Conservation (phyloP, 192 early-diverging fungal species). For the Coemansia brasiliensis region DNA sequence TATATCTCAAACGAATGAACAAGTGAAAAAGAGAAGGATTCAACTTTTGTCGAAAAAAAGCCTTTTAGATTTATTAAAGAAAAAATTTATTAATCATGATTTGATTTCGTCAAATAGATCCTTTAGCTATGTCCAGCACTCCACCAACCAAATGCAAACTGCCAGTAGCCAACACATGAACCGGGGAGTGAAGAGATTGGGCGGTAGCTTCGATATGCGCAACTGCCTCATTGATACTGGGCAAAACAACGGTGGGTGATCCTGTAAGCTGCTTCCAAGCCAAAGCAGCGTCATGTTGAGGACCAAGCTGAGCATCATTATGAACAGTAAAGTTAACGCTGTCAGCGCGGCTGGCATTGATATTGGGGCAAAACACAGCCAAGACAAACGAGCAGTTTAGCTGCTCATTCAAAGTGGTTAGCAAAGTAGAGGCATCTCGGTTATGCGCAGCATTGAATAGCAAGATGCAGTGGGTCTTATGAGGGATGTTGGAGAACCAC, state of each 20-base stretch:
- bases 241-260: constrained; percentile 35
- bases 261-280: constrained; percentile 58
- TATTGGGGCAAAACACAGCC: constrained; percentile 84
- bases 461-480: constrained; percentile 56
- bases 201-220: constrained; percentile 53
- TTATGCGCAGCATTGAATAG: constrained; percentile 88
- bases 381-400: constrained; percentile 30
- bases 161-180: constrained; percentile 83
- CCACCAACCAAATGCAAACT: constrained; percentile 92
- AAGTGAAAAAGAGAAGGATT: neutral
- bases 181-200: constrained; percentile 13
- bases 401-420: constrained; percentile 62
- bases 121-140: constrained; percentile 60
- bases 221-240: constrained; percentile 68
- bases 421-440: constrained; percentile 63
- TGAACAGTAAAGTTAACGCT: constrained; percentile 69
- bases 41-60: neutral
- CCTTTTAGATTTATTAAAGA: no score
- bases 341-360: constrained; percentile 61
- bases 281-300: constrained; percentile 63
- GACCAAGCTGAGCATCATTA: constrained; percentile 58
- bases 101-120: constrained; percentile 21
- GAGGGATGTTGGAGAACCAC: constrained; percentile 44
- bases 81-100: neutral
- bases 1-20: no score